Base-by-base conservation (phyloP, 2,329 filamentous ascomycete genomes). In the Keithomyces neogunnii region DNA sequence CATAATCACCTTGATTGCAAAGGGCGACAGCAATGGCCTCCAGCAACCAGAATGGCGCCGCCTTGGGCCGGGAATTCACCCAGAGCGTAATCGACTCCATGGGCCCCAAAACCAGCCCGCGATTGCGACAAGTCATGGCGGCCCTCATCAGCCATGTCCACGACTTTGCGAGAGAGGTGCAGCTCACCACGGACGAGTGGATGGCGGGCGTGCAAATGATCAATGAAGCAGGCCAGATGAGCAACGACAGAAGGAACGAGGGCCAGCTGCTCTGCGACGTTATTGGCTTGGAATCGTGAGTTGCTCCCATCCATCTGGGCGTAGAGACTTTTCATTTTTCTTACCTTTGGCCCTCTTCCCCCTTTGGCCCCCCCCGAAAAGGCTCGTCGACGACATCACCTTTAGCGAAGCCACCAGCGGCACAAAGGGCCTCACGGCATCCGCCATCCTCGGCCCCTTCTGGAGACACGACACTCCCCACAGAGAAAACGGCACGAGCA, bases 371-470 rank as follows among this genome's bases (percentile, higher is more conserved):
- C 8, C n/a, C 49, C 19, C 19, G 19, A 1, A 19, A 19, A 76
- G 73, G 26, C 78, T 88, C 3, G 86, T 91, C 45, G 88, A 92
- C 65, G 87, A 92, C 65, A 92, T 93, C 62, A 88, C 86, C 51
- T 86, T 83, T 69, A 83, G 81, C 48, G 57, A 62, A 13, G 76
- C 77, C 47, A 71, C 75, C 50, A 69, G 70, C 48, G 59, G 62
- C 36, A 55, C 62, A 39, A 70, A 72, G 11, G 62, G 70, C 11
- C 74, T 82, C 9, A 93, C 88, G 4, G 80, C 87, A 2, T 87
- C 86, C 3, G 83, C 89, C 40, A 89, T 95, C 57, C 78, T 95
- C 0, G 89, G 89, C 0, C 89, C 89, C 1, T 95, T 95, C 71
- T 95, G 88, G 80, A 79, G 88, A 5, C 76, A 81, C 43, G 78